A percentile compares a stretch with the other conserved stretches of the same genome.
Conservation (phyloP, 2,329 filamentous ascomycete genomes). For the Diaporthe vexans region DNA sequence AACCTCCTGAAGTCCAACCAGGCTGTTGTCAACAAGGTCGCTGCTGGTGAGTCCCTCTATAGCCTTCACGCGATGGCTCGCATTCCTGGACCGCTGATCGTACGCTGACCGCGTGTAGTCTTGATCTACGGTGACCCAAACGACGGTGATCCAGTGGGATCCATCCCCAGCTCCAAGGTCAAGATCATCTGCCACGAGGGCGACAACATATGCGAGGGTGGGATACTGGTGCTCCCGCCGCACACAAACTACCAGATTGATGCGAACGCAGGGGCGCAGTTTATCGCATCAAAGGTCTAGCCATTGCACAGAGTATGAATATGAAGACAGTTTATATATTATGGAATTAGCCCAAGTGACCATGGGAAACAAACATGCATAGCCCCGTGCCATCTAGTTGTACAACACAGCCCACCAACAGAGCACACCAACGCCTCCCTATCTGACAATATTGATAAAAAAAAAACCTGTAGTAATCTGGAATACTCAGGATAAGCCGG, state of each 20-base stretch:
- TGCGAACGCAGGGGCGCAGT: slow-evolving; percentile 33
- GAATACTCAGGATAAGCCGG: background rate
- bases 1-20: slow-evolving; percentile 41
- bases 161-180: slow-evolving; percentile 37
- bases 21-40: slow-evolving; percentile 41
- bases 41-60: slow-evolving; percentile 36
- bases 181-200: slow-evolving; percentile 42
- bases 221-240: slow-evolving; percentile 19
- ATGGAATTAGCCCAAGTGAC: background rate
- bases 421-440: background rate
- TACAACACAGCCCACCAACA: background rate
- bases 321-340: background rate
- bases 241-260: slow-evolving; percentile 40
- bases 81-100: background rate
- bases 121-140: slow-evolving; percentile 49
- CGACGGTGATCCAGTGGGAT: slow-evolving; percentile 39
- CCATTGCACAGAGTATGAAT: background rate
- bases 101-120: slow-evolving; percentile 15
- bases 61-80: too few relatives aligned
- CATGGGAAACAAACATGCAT: background rate
- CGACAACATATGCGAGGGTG: slow-evolving; percentile 42
- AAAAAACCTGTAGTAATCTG: background rate
- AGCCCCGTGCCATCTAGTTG: background rate
- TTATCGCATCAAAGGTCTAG: slow-evolving; percentile 36
- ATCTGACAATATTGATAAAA: background rate